A percentile compares a stretch with the other conserved stretches of the same genome.
These are phyloP conservation scores for Phytophthora macrochlamydospora DNA, from an alignment of 352 stramenopile genomes.

Conservation along the genomic window DNA sequence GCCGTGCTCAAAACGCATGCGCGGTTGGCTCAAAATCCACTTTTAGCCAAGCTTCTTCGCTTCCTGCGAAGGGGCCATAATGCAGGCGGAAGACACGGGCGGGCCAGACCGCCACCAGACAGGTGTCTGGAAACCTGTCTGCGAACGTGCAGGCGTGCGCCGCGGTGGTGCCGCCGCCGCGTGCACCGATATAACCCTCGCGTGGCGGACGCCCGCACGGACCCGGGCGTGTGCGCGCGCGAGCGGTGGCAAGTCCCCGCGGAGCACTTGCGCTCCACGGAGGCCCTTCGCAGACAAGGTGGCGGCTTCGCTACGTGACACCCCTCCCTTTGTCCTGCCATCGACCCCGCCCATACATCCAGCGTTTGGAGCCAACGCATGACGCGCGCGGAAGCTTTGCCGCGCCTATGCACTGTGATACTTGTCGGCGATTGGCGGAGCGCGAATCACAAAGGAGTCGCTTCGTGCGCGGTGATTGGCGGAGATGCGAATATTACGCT, in stretches of 20 bases:
- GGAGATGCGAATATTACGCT: conserved; percentile 12
- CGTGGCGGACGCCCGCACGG: conserved; percentile 9
- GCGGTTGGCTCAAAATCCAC: too few species aligned
- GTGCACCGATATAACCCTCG: conserved; percentile 23
- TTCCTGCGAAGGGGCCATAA: too few species aligned
- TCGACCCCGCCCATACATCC: conserved; percentile 30
- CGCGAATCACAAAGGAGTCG: conserved; percentile 7
- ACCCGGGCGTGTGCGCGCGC: conserved; percentile 9
- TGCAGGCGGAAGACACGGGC: too few species aligned
- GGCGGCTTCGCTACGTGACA: conserved; percentile 34
- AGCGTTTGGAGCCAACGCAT: conserved; percentile 18
- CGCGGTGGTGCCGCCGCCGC: background rate
- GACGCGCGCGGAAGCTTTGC: conserved; percentile 14
- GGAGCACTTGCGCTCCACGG: conserved; percentile 17
- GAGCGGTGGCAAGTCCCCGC: background rate
- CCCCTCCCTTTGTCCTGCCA: conserved; percentile 41
- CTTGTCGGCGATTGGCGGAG: conserved; percentile 26
- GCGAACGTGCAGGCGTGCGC: too few species aligned
- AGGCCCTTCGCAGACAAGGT: conserved; percentile 37
- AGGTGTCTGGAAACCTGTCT: too few species aligned
- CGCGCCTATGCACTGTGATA: conserved; percentile 5
- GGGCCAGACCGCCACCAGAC: background rate
- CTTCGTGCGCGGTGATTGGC: conserved; percentile 42
- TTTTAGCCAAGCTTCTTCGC: too few species aligned
- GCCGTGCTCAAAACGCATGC: too few species aligned